Evolutionary conservation across 1,139 yeast genomes (phyloP).

Genomic region (Scheffersomyces illinoinensis): DNA sequence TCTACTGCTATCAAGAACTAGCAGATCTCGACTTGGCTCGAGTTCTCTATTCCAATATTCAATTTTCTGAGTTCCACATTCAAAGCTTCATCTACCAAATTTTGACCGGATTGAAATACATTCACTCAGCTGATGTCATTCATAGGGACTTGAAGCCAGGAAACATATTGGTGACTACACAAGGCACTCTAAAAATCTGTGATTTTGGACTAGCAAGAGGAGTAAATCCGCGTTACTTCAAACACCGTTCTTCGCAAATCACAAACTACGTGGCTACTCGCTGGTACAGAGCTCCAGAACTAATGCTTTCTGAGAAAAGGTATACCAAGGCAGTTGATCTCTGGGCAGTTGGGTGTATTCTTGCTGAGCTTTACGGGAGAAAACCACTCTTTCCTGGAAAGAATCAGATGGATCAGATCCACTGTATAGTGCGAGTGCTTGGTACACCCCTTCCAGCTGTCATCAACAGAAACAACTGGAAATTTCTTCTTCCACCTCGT

Average conservation of each 20-base stretch:
- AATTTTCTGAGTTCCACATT: slow-evolving; percentile 81
- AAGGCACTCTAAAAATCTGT: slow-evolving; percentile 75
- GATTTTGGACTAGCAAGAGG: slow-evolving; percentile 92
- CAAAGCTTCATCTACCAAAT: slow-evolving; percentile 77
- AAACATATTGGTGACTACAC: slow-evolving; percentile 69
- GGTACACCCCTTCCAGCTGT: slow-evolving; percentile 59
- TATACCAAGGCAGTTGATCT: slow-evolving; percentile 65
- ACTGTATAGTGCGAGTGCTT: slow-evolving; percentile 59
- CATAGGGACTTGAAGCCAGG: slow-evolving; percentile 89
- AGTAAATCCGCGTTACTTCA: slow-evolving; percentile 46
- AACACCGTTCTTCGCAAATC: slow-evolving; percentile 40
- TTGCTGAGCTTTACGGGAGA: slow-evolving; percentile 73
- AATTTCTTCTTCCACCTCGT: slow-evolving; percentile 33
- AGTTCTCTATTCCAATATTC: slow-evolving; percentile 74
- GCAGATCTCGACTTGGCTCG: slow-evolving; percentile 78
- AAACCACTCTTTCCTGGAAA: slow-evolving; percentile 72
- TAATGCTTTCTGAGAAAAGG: slow-evolving; percentile 61
- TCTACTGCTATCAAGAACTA: slow-evolving; percentile 79
- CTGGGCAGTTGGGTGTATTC: slow-evolving; percentile 84
- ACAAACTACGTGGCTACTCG: slow-evolving; percentile 93
- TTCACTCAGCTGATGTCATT: slow-evolving; percentile 82
- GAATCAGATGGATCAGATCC: slow-evolving; percentile 63
- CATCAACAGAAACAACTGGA: slow-evolving; percentile 32
- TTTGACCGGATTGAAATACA: slow-evolving; percentile 75
- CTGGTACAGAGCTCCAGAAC: slow-evolving; percentile 95